A percentile compares a stretch with the other conserved stretches of the same genome.
Evolutionary conservation across 768 basidiomycete genomes (phyloP).

Genomic region (Kwoniella heveanensis): DNA sequence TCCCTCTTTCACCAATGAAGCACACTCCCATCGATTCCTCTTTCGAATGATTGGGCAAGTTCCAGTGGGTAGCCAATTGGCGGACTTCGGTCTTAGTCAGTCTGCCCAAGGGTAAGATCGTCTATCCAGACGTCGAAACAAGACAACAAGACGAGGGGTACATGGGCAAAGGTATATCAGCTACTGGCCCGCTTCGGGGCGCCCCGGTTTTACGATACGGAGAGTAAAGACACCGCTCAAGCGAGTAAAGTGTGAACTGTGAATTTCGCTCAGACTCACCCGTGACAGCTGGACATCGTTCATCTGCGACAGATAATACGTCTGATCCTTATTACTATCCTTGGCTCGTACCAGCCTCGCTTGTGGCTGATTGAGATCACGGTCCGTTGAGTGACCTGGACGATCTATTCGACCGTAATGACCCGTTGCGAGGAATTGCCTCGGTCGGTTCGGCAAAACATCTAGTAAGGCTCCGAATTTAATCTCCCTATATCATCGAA

Average conservation of each 20-base stretch:
- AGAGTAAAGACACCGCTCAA: too few relatives aligned
- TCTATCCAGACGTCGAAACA: too few relatives aligned
- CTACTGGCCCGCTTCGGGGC: too few relatives aligned
- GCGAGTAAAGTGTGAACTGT: too few relatives aligned
- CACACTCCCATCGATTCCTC: slow-evolving; percentile 92
- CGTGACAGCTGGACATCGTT: slow-evolving; percentile 66
- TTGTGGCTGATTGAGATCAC: too few relatives aligned
- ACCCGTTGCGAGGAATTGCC: slow-evolving; percentile 78
- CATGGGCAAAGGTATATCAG: too few relatives aligned
- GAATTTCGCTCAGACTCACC: too few relatives aligned
- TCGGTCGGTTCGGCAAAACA: slow-evolving; percentile 59
- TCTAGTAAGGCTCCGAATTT: slow-evolving; percentile 86
- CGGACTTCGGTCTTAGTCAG: slow-evolving; percentile 73
- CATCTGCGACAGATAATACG: slow-evolving; percentile 83
- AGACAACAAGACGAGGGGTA: too few relatives aligned
- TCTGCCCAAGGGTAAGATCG: slow-evolving; percentile 75
- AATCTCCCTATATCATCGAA: slow-evolving; percentile 78
- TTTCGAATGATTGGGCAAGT: slow-evolving; percentile 71
- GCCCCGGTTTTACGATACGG: too few relatives aligned
- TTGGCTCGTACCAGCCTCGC: slow-evolving; percentile 59
- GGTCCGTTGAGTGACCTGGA: slow-evolving; percentile 59
- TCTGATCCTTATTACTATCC: slow-evolving; percentile 81
- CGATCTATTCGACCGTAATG: slow-evolving; percentile 81
- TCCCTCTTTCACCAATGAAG: slow-evolving; percentile 80
- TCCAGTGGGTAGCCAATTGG: slow-evolving; percentile 66